Evolutionary conservation across 805 yeast species (phyloP).

Genomic region (Kuraishia hungarica): DNA sequence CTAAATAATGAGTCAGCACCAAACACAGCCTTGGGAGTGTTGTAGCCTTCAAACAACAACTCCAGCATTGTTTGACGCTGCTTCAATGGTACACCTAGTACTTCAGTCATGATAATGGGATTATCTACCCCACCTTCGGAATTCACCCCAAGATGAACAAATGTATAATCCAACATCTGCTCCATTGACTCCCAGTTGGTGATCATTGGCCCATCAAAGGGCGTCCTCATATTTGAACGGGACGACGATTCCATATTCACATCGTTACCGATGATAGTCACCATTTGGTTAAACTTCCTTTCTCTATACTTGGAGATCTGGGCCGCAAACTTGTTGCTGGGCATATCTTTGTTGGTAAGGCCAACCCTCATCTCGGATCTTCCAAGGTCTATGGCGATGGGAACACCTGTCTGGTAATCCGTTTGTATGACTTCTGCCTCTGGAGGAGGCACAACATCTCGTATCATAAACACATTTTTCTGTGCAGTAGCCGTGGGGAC

Average conservation of each 20-base stretch:
- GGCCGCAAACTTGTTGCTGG: constrained; percentile 63
- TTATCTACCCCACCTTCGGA: constrained; percentile 50
- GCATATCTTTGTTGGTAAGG: constrained; percentile 31
- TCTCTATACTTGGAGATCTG: constrained; percentile 71
- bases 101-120: constrained; percentile 78
- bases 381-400: constrained; percentile 89
- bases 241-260: constrained; percentile 62
- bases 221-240: constrained; percentile 61
- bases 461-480: constrained; percentile 11
- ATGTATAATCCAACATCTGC: constrained; percentile 72
- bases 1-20: constrained; percentile 84
- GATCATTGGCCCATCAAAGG: constrained; percentile 80
- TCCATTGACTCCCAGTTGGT: constrained; percentile 93
- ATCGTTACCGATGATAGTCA: constrained; percentile 80
- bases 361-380: constrained; percentile 54
- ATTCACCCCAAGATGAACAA: constrained; percentile 66
- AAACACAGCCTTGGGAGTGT: constrained; percentile 62
- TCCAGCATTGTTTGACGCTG: constrained; percentile 77
- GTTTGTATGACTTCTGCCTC: constrained; percentile 37
- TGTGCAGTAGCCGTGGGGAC: constrained; percentile 25
- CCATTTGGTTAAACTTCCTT: constrained; percentile 50
- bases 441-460: constrained; percentile 29
- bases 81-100: constrained; percentile 57
- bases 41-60: constrained; percentile 75
- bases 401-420: constrained; percentile 45